Evolutionary conservation across 768 basidiomycete genomes (phyloP).

Genomic region (Psilocybe tampanensis): DNA sequence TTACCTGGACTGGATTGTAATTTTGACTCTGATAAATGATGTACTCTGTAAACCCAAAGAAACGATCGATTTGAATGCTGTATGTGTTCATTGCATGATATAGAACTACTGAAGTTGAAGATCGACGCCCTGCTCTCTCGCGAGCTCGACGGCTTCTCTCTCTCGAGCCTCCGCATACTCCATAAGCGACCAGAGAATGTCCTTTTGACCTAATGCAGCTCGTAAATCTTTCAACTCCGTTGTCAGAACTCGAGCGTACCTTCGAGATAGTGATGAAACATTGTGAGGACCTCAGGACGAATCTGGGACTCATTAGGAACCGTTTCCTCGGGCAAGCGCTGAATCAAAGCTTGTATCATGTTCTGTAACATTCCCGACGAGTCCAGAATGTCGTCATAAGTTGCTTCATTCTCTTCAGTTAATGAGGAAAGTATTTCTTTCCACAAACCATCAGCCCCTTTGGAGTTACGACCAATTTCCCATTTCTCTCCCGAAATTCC

Average conservation of each 20-base stretch:
- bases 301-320: conserved; percentile 27
- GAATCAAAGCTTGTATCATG: conserved; percentile 60
- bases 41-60: too few relatives aligned
- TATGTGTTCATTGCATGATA: too few relatives aligned
- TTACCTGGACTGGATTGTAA: conserved; percentile 47
- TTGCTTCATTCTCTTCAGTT: conserved; percentile 25
- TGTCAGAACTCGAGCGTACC: conserved; percentile 37
- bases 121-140: conserved; percentile 55
- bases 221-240: neutral
- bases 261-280: conserved; percentile 71
- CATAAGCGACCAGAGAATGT: conserved; percentile 59
- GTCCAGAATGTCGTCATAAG: conserved; percentile 68
- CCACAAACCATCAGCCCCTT: conserved; percentile 64
- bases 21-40: neutral
- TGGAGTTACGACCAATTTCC: conserved; percentile 62
- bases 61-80: too few relatives aligned
- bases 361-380: conserved; percentile 64
- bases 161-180: conserved; percentile 50
- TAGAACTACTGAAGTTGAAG: conserved; percentile 46
- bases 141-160: conserved; percentile 45
- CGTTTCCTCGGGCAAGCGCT: conserved; percentile 45
- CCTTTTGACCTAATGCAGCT: conserved; percentile 53
- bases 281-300: conserved; percentile 59
- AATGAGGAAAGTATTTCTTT: conserved; percentile 45
- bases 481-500: conserved; percentile 53